Percentiles rank a stretch among this genome's conserved stretches.
These are phyloP conservation scores for Coemansia asiatica DNA, from an alignment of 192 early-diverging fungal genomes.

Conservation along the genomic window DNA sequence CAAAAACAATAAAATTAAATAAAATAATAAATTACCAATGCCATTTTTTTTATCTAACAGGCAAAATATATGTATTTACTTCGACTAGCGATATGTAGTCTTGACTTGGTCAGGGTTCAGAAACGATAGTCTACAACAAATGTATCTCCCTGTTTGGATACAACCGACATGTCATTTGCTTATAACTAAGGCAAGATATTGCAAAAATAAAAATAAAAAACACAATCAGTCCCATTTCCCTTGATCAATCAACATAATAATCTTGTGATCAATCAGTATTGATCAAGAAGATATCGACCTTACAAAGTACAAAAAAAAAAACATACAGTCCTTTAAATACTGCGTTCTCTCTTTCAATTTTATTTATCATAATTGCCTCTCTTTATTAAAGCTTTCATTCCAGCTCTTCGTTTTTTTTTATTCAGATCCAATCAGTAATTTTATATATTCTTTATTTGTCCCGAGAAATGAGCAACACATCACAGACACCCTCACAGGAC, in stretches of 20 bases:
- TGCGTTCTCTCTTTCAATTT: too few species aligned
- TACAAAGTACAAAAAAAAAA: too few species aligned
- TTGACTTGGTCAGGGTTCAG: not conserved
- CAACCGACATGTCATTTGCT: too few species aligned
- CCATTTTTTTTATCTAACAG: not conserved
- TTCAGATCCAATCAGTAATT: not conserved
- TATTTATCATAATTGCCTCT: not conserved
- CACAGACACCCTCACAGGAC: conserved; percentile 30
- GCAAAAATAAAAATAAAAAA: not conserved
- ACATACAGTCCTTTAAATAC: not conserved
- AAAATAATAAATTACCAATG: too few species aligned
- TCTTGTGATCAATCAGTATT: not conserved
- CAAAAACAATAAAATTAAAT: not conserved
- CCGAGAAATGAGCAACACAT: conserved; percentile 25
- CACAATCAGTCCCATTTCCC: too few species aligned
- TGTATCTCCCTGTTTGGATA: not conserved
- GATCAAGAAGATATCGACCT: too few species aligned
- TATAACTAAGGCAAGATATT: too few species aligned
- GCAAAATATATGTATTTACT: too few species aligned
- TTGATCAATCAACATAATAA: not conserved
- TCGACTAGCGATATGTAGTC: not conserved
- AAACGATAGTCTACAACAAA: not conserved
- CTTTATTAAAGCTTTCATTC: not conserved
- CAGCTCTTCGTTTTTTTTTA: conserved; percentile 1
- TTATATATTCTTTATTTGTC: not conserved